Evolutionary conservation across 2,329 filamentous ascomycete genomes (phyloP).

Genomic region (Penicillium sp.): DNA sequence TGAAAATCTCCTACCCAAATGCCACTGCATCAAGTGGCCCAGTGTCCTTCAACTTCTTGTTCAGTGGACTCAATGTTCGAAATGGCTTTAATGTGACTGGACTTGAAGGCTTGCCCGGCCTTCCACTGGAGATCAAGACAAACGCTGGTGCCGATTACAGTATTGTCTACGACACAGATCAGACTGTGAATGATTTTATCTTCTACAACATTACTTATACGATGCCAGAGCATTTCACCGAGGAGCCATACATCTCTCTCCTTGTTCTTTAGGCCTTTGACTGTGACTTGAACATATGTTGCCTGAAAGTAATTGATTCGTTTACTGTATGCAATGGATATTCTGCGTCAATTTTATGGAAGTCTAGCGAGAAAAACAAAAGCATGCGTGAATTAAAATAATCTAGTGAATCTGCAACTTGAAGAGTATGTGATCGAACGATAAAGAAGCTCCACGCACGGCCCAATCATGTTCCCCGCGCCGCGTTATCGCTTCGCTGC

Average conservation of each 20-base stretch:
- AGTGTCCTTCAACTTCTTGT: slow-evolving; percentile 13
- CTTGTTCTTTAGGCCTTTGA: slow-evolving; percentile 2
- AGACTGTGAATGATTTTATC: slow-evolving; percentile 17
- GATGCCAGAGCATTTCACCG: slow-evolving; percentile 12
- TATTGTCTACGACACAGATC: slow-evolving; percentile 16
- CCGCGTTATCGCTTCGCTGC: slow-evolving; percentile 27
- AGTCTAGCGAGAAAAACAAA: too few relatives aligned
- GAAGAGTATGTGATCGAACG: not conserved
- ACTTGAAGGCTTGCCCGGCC: slow-evolving; percentile 13
- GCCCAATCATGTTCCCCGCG: slow-evolving; percentile 3
- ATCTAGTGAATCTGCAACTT: not conserved
- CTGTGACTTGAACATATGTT: not conserved
- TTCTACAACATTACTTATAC: slow-evolving; percentile 21
- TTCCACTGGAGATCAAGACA: slow-evolving; percentile 11
- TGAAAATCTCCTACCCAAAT: slow-evolving; percentile 59
- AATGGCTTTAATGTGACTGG: slow-evolving; percentile 37
- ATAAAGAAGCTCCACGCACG: not conserved
- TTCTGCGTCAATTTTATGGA: too few relatives aligned
- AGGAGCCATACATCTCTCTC: slow-evolving; percentile 12
- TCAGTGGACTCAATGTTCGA: slow-evolving; percentile 43
- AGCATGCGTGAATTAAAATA: too few relatives aligned
- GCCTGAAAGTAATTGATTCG: not conserved
- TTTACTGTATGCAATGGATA: too few relatives aligned
- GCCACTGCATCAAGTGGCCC: slow-evolving; percentile 21
- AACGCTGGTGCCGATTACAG: slow-evolving; percentile 12